Evolutionary conservation across 805 yeast genomes (phyloP), one percentile per base, ranked within the genome.

Genomic region (Ogataea ganodermae): DNA sequence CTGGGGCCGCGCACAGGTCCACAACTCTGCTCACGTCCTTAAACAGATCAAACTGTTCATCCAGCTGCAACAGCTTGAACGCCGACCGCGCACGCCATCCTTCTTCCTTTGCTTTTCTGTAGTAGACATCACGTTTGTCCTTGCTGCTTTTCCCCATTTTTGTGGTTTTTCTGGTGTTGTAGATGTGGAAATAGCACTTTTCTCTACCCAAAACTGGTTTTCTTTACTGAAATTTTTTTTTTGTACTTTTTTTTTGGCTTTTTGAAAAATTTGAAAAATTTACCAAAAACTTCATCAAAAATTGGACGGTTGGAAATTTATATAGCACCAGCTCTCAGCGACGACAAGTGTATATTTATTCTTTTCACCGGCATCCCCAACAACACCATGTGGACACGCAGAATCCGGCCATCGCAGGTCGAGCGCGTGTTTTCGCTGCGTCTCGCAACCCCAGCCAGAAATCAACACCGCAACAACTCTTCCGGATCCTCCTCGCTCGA

Each of bases 31-130:
- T 75, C 28, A 90, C 82, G 33, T 81, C 85, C 42, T 81, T 76
- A 47, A 94, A 80, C 30, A 90, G 78, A 52, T 86, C 84, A 65
- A 92, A 94, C 65, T 94, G 91, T 47, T 92, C 96, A 60, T 94
- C 86, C 40, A 94, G 71, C 64, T 94, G 99, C 3, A 94, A 74
- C 9, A 94, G 76, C 64, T 94, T 94, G 74, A 89, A 94, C 0
- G 99, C 99, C 0, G 97, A 90, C 35, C 99, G 75, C 1, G 99
- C 99, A 58, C 99, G 76, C 88, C 95, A 94, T 10, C 99, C 99
- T 66, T 91, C 95, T 64, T 94, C 99, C 62, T 94, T 94, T 48
- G 99, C 99, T 63, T 88, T 84, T 67, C 99, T 73, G 59, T 88
- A 89, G 69, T 91, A 92, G 49, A 91, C 70, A 68, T 91, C 98